phyloP scores from a whole-genome alignment of 1,284 basidiomycete species.

The Sphagnurus paluster region DNA sequence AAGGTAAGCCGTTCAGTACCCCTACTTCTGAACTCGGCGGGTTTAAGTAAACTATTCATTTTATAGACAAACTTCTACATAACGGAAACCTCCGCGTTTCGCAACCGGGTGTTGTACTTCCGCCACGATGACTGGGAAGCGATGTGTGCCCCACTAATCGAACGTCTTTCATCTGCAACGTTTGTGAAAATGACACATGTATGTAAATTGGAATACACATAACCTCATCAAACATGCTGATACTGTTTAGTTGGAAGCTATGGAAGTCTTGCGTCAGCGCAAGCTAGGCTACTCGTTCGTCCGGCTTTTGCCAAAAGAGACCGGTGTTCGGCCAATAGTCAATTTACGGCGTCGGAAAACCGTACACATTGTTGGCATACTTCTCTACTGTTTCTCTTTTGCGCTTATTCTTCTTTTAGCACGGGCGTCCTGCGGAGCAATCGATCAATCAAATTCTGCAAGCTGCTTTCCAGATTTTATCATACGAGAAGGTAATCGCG shows the following conservation, averaged over 20 bases:
- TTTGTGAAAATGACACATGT: conserved; percentile 66
- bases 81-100: conserved; percentile 88
- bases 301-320: conserved; percentile 91
- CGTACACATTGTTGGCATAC: conserved; percentile 29
- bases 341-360: conserved; percentile 75
- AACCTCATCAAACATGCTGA: not conserved
- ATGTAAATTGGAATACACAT: conserved; percentile 1
- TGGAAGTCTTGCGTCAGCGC: conserved; percentile 65
- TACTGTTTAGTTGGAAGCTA: conserved; percentile 53
- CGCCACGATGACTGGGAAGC: conserved; percentile 92
- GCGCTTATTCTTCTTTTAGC: conserved; percentile 22
- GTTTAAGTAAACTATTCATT: conserved; percentile 8
- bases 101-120: conserved; percentile 91
- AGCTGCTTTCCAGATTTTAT: conserved; percentile 81
- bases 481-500: conserved; percentile 74
- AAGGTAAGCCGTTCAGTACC: conserved; percentile 49
- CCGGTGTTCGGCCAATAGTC: conserved; percentile 92
- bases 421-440: conserved; percentile 30
- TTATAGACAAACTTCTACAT: conserved; percentile 88
- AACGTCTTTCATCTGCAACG: conserved; percentile 65
- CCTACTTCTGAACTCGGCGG: not conserved
- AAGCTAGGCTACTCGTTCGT: conserved; percentile 84
- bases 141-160: conserved; percentile 80
- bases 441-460: conserved; percentile 90
- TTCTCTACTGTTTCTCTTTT: not conserved